Conservation (phyloP, 2,329 filamentous ascomycete species). For the Colletotrichum sp. region DNA sequence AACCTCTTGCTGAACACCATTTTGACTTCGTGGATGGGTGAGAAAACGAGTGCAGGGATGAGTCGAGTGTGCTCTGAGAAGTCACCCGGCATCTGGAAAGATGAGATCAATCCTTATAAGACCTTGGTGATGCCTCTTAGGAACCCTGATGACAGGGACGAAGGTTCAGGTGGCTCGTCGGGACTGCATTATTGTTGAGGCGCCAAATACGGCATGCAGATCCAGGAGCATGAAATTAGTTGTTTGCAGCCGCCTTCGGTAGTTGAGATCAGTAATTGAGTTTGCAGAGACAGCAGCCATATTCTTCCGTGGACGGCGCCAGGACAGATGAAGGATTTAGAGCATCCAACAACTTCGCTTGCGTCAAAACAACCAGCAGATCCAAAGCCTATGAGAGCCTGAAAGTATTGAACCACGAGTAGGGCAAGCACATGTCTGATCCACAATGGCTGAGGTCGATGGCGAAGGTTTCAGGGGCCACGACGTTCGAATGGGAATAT, state of each 20-base stretch:
- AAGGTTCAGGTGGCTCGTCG: not conserved
- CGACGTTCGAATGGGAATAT: not conserved
- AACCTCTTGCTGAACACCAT: not conserved
- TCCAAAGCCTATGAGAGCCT: not conserved
- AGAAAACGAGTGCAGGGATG: not conserved
- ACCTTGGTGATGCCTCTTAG: not conserved
- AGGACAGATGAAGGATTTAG: not conserved
- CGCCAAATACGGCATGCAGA: not conserved
- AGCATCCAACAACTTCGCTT: not conserved
- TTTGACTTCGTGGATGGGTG: not conserved
- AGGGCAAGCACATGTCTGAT: not conserved
- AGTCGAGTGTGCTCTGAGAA: not conserved
- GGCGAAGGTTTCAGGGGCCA: not conserved
- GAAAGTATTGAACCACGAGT: not conserved
- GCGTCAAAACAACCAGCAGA: not conserved
- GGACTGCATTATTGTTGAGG: not conserved
- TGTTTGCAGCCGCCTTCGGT: not conserved
- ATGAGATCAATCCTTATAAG: not conserved
- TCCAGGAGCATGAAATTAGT: not conserved
- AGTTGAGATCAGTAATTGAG: not conserved
- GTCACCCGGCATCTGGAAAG: not conserved
- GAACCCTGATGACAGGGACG: not conserved
- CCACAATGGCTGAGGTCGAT: not conserved
- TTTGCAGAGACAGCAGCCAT: not conserved
- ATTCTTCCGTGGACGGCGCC: not conserved